Base-by-base conservation (phyloP, 1,139 yeast species). In the Suhomyces bokatorum region DNA sequence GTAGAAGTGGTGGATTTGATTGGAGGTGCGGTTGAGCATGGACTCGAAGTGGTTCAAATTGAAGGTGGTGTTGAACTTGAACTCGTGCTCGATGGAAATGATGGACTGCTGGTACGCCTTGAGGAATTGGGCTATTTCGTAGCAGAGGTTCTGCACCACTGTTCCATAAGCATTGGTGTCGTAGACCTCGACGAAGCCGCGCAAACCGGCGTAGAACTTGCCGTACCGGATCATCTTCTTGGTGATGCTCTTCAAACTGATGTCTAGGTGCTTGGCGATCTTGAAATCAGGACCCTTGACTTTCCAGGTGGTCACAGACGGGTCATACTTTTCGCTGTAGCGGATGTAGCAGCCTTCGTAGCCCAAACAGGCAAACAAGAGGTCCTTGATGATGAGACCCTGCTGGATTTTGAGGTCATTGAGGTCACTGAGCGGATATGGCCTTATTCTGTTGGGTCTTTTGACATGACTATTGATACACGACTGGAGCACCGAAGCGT, bases 281-380 rank as follows among this genome's bases (percentile, higher is more conserved):
- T 81, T 77, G 63, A 77, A 90, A 47, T 86, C 93, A 1, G 96
- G 95, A 0, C 96, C 96, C 14, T 61, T 62, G 4, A 85, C 66
- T 37, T 77, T 59, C 10, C 64, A 55, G 7, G 59, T 59, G 4
- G 60, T 47, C 15, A 66, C 62, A 0, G 50, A 42, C 0, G 81
- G 80, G 55, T 83, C 80, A 55, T 78, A 87, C 26, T 73, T 70
- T 41, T 81, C 87, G 36, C 84, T 75, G 58, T 78, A 87, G 37
- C 91, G 70, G 24, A 93, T 80, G 55, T 85, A 89, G 30, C 74
- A 73, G 0, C 98, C 97, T 60, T 90, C 96, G 35, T 80, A 68
- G 0, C 98, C 98, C 40, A 83, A 56, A 22, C 93, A 64, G 2
- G 87, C 83, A 54, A 76, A 78, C 16, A 89, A 57, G 12, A 90